Base-by-base conservation (phyloP, 2,329 filamentous ascomycete genomes). In the Claviceps sp. region DNA sequence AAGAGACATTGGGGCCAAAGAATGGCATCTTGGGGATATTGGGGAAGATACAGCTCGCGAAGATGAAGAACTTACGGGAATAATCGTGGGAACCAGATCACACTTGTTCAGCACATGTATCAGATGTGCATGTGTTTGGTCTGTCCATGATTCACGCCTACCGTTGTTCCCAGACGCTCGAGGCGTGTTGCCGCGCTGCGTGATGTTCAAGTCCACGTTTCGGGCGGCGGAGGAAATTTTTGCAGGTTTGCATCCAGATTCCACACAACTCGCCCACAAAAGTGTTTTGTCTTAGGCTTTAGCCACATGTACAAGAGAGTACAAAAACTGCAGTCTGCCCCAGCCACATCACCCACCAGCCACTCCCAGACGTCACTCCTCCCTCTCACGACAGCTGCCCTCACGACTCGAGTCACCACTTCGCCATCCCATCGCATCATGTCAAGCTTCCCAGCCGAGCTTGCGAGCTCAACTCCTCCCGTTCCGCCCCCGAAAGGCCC, bases 61-160 rank as follows among this genome's bases (percentile, higher is more conserved):
- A 22, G 41, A 48, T 34, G 30, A 53, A 56, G 48, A 58, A 90
- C 93, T 87, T 90, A 98, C 93, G 68, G 89, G 89, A 71, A 95
- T 87, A 57, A 81, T 84, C 2, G 90, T 95, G 1, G 93, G 93
- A 22, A 98, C 87, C 60, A 98, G 72, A 68, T 98, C 93, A 62
- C 69, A 71, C 57, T 72, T 72, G 57, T 72, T 72, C 52, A 72
- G 52, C 4, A 71, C 65, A 52, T 71, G 71, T 48, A 71, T 68
- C 52, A 98, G 74, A 67, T 97, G 91, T 73, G 10, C 30, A 34
- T 34, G 10, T 34, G 30, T 10, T 34, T 11, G 30, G 10, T 34
- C 30, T 34, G 30, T 34, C 30, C 30, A 34, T 34, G 30, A 34
- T 34, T 11, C 10, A 34, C 3, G 30, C 30, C 30, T 34, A 34